Evolutionary conservation across 2,329 filamentous ascomycete genomes (phyloP).

Genomic region (Capronia epimyces): DNA sequence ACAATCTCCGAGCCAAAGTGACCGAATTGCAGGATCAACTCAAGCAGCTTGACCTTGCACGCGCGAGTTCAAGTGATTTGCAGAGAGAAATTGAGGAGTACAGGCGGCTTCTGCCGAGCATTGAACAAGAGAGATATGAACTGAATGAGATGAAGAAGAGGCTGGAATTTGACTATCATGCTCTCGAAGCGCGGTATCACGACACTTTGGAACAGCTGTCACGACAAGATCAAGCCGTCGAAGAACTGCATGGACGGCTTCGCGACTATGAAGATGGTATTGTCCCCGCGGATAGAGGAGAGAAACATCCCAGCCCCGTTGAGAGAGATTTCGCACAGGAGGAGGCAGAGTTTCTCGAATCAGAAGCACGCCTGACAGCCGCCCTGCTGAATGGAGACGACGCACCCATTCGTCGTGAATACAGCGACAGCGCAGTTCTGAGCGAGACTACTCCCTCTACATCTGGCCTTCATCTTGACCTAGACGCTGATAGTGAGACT

Average conservation of each 20-base stretch:
- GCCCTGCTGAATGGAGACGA: conserved; percentile 20
- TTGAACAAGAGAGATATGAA: conserved; percentile 46
- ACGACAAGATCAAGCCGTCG: conserved; percentile 27
- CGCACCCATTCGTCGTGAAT: neutral
- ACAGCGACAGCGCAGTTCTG: conserved; percentile 1
- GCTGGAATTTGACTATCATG: conserved; percentile 46
- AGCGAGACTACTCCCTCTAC: conserved; percentile 2
- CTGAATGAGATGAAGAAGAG: conserved; percentile 46
- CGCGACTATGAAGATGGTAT: conserved; percentile 27
- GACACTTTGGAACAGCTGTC: conserved; percentile 40
- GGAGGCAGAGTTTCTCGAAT: conserved; percentile 24
- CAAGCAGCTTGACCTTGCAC: conserved; percentile 42
- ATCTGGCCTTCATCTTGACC: conserved; percentile 3
- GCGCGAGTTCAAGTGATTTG: conserved; percentile 24
- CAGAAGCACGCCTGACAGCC: conserved; percentile 26
- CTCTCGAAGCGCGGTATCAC: conserved; percentile 41
- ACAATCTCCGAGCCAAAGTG: conserved; percentile 42
- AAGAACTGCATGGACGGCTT: conserved; percentile 27
- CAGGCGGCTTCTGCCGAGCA: conserved; percentile 42
- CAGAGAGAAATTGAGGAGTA: conserved; percentile 34
- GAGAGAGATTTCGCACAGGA: conserved; percentile 23
- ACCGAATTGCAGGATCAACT: conserved; percentile 44
- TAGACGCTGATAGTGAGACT: conserved; percentile 6
- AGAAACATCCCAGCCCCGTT: conserved; percentile 6
- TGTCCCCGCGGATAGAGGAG: conserved; percentile 7